Base-by-base conservation (phyloP, 805 yeast species). In the Clavispora phyllophila region DNA sequence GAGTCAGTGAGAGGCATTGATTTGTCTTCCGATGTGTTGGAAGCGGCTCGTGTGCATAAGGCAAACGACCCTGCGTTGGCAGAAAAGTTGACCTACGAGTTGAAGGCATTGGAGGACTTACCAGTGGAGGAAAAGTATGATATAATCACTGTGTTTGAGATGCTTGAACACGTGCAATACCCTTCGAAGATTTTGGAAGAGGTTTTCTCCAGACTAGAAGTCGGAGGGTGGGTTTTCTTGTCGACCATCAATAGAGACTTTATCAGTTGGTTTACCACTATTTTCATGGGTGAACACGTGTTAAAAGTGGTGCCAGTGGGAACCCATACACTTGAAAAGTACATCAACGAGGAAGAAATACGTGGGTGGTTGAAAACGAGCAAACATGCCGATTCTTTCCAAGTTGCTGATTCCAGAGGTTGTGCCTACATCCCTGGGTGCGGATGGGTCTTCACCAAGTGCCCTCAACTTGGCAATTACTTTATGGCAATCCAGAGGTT, bases 181-280 rank as follows among this genome's bases (percentile, higher is more conserved):
- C 99, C 99, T 0, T 65, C 87, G 0, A 78, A 75, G 41, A 84
- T 90, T 13, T 62, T 93, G 42, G 61, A 70, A n/a, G 76, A 75
- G 38, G 95, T 95, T 0, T 69, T 89, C 58, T 55, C 66, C 28
- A 79, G 80, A 46, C 81, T 91, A 28, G 77, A 78, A 43, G 84
- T 82, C 0, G 91, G 90, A 8, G 98, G 99, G 24, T 78, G 85
- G 72, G 59, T 91, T 26, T 88, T 93, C 56, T 57, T 90, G 41
- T 88, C 96, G 29, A 93, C 99, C 0, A 93, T 93, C 44, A 93
- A 93, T 64, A 76, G 97, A 50, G 96, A 93, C 48, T 70, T 79
- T 26, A 64, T 88, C 14, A 81, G 96, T 22, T 91, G 95, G 86
- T 79, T 91, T 56, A 88, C 98, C 13, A 93, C 99, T 0, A 93